Evolutionary conservation across 2,329 filamentous ascomycete genomes (phyloP).

Genomic region (Ascochyta fabae): DNA sequence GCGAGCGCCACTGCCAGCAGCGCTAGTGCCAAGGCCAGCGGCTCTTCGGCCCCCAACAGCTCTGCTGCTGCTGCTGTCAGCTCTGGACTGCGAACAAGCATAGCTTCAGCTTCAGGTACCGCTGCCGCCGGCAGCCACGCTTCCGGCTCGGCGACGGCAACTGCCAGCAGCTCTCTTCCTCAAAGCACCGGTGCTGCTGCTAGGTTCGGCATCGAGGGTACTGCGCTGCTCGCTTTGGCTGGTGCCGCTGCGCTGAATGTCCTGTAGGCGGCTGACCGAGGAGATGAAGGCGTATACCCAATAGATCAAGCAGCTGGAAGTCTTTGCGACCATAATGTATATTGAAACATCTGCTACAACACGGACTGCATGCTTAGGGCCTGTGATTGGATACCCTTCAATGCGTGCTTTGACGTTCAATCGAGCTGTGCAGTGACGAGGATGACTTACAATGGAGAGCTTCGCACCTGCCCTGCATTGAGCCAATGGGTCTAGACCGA

Average conservation of each 20-base stretch:
- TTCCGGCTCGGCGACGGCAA: constrained; percentile 10
- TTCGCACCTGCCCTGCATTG: neutral
- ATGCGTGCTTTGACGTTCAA: neutral
- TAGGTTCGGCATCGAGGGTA: constrained; percentile 26
- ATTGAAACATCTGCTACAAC: neutral
- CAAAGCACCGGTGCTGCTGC: constrained; percentile 32
- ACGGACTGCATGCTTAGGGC: neutral
- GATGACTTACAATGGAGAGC: too few species aligned
- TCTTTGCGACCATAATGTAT: constrained; percentile 4
- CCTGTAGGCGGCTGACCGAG: constrained; percentile 16
- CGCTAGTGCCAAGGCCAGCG: constrained; percentile 3
- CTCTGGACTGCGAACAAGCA: constrained; percentile 13
- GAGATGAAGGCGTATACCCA: neutral
- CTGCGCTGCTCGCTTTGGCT: constrained; percentile 28
- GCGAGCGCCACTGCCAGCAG: constrained; percentile 12
- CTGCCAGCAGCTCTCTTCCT: constrained; percentile 14
- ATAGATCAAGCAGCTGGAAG: neutral
- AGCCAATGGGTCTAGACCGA: too few species aligned
- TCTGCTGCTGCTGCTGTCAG: constrained; percentile 11
- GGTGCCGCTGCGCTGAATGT: constrained; percentile 30
- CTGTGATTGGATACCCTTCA: neutral
- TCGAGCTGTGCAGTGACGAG: neutral
- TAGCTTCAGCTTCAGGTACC: constrained; percentile 12
- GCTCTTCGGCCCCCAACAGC: constrained; percentile 7
- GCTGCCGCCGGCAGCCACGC: constrained; percentile 12